Conservation (phyloP, 2,329 filamentous ascomycete species). For the Penicillium sp. region DNA sequence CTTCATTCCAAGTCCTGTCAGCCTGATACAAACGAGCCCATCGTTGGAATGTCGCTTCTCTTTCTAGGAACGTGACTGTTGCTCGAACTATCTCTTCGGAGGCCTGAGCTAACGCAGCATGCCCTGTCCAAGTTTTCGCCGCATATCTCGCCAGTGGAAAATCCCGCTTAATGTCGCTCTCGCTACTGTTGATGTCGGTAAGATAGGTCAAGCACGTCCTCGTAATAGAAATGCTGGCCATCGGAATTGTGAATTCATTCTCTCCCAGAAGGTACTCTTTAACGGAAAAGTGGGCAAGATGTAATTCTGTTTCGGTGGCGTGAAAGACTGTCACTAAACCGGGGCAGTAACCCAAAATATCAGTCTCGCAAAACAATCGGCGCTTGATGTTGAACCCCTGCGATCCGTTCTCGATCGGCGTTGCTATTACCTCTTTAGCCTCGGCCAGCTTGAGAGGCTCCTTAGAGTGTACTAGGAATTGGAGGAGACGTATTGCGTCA, state of each 20-base stretch:
- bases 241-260: not conserved
- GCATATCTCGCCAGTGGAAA: conserved; percentile 10
- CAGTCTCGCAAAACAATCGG: conserved; percentile 9
- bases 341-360: conserved; percentile 10
- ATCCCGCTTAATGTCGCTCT: not conserved
- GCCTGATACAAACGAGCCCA: conserved; percentile 7
- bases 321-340: conserved; percentile 7
- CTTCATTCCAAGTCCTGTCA: conserved; percentile 1
- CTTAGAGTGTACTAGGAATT: conserved; percentile 10
- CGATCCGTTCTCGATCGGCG: not conserved
- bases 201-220: conserved; percentile 13
- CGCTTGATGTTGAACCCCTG: conserved; percentile 6
- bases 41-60: conserved; percentile 7
- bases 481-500: conserved; percentile 10
- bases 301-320: conserved; percentile 4
- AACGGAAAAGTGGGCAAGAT: conserved; percentile 15
- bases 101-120: conserved; percentile 8
- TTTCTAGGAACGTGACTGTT: conserved; percentile 4
- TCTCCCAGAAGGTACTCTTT: conserved; percentile 22
- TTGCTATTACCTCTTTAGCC: conserved; percentile 15
- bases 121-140: not conserved
- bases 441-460: conserved; percentile 4
- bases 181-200: conserved; percentile 3
- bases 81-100: conserved; percentile 5
- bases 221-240: conserved; percentile 8